phyloP scores from a whole-genome alignment of 2,329 filamentous ascomycete species.

The Fusarium sp. region DNA sequence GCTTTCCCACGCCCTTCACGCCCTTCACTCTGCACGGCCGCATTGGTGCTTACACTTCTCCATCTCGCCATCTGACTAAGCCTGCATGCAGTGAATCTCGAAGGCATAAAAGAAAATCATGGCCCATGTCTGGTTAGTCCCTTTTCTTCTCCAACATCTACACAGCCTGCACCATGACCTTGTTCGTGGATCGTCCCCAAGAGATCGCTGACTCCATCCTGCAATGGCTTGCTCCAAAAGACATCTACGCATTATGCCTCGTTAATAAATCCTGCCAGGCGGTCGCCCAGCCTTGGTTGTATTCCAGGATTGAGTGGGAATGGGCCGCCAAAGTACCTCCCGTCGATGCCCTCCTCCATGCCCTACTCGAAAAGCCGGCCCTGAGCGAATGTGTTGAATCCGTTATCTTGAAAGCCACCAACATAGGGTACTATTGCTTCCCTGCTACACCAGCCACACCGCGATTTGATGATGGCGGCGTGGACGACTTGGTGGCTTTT shows the following conservation, averaged over 20 bases:
- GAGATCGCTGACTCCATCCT: not conserved
- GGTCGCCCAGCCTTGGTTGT: not conserved
- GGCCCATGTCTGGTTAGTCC: not conserved
- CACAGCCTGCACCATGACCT: not conserved
- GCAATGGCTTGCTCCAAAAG: not conserved
- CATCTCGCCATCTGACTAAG: not conserved
- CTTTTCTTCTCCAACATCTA: not conserved
- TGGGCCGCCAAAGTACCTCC: not conserved
- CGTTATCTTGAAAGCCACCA: not conserved
- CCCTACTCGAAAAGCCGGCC: not conserved
- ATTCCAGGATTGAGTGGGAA: not conserved
- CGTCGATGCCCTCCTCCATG: not conserved
- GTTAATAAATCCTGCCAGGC: not conserved
- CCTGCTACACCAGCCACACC: not conserved
- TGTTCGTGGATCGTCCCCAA: not conserved
- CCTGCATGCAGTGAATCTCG: not conserved
- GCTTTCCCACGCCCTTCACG: not conserved
- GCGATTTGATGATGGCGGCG: not conserved
- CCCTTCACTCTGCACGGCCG: not conserved
- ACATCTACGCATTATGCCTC: not conserved
- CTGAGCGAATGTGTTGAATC: not conserved
- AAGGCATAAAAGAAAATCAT: not conserved
- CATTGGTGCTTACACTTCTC: not conserved
- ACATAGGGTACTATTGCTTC: not conserved
- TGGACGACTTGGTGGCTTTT: not conserved